Evolutionary conservation across 2,329 filamentous ascomycete genomes (phyloP).

Genomic region (Arthrobotrys megalospora): DNA sequence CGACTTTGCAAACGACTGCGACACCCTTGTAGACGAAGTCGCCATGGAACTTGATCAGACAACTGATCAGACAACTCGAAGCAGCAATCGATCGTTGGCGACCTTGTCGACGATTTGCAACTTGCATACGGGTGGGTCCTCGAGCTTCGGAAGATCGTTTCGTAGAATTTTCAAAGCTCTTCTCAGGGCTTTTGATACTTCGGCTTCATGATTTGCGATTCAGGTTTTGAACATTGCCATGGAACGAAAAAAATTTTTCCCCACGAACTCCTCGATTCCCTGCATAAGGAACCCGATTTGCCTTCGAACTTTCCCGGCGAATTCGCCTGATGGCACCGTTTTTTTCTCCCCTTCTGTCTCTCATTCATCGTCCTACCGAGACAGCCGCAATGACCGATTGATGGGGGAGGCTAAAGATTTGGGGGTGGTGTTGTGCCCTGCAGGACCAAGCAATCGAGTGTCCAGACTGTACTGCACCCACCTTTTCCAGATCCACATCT

Average conservation of each 20-base stretch:
- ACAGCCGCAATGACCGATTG: conserved; percentile 29
- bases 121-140: conserved; percentile 46
- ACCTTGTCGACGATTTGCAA: conserved; percentile 57
- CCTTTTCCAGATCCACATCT: conserved; percentile 47
- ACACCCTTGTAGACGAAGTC: conserved; percentile 52
- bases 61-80: conserved; percentile 58
- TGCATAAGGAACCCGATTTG: conserved; percentile 41
- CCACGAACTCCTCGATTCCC: conserved; percentile 34
- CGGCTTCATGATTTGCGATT: not conserved
- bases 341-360: conserved; percentile 17
- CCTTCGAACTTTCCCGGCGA: conserved; percentile 23
- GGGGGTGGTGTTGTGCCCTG: conserved; percentile 48
- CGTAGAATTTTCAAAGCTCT: conserved; percentile 23
- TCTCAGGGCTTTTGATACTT: conserved; percentile 12
- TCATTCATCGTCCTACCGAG: conserved; percentile 16
- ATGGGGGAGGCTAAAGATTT: not conserved
- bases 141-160: conserved; percentile 56
- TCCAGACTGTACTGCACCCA: conserved; percentile 34
- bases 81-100: conserved; percentile 51
- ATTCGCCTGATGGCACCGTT: conserved; percentile 26
- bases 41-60: conserved; percentile 46
- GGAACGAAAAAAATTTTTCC: not conserved
- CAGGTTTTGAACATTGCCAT: conserved; percentile 12
- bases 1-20: conserved; percentile 27
- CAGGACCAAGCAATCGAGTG: conserved; percentile 53